Conservation (phyloP, 148 eudicot species). For the Amaranthus cruentus region DNA sequence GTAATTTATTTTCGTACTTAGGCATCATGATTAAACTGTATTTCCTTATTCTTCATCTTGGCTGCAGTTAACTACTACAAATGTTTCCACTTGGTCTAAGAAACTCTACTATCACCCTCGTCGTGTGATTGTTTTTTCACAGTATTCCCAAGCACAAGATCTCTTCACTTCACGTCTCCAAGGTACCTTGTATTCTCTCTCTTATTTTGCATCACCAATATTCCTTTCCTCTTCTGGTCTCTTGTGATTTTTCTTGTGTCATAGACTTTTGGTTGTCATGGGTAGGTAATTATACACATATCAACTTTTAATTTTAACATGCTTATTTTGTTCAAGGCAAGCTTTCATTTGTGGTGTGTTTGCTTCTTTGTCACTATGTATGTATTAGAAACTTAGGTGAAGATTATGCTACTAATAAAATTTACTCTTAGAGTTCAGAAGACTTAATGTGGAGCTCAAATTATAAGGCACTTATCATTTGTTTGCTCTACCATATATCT, state of each 20-base stretch:
- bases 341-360: neutral
- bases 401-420: neutral
- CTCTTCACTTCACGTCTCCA: conserved; percentile 71
- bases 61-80: conserved; percentile 46
- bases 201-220: neutral
- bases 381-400: neutral
- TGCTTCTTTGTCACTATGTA: neutral
- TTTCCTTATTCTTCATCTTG: conserved; percentile 2
- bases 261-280: neutral
- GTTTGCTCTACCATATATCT: too few relatives aligned
- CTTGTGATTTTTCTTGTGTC: neutral
- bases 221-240: neutral
- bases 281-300: neutral
- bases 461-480: too few relatives aligned
- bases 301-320: neutral
- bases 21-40: neutral
- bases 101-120: conserved; percentile 37
- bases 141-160: conserved; percentile 68
- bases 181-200: conserved; percentile 35
- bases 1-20: neutral
- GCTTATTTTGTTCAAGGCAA: neutral
- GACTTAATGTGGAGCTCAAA: neutral
- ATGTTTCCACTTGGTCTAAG: conserved; percentile 28
- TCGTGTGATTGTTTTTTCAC: conserved; percentile 40
- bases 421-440: neutral